A percentile compares a stretch with the other conserved stretches of the same genome.
Conservation (phyloP, 768 basidiomycete species). For the Gyrodon lividus region DNA sequence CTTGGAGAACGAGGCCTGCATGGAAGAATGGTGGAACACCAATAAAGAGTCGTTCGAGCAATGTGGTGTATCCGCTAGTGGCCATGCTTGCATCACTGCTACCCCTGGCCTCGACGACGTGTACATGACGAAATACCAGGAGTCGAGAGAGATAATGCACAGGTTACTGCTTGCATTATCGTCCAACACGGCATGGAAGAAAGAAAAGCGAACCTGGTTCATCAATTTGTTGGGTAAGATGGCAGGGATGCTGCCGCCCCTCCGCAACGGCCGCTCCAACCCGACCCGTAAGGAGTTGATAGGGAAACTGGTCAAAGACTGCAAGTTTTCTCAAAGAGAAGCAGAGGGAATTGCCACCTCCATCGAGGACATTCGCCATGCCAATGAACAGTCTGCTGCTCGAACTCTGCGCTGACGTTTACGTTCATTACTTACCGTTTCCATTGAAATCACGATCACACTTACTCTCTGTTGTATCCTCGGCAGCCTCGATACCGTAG, state of each 20-base stretch:
- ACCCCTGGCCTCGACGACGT: conserved; percentile 21
- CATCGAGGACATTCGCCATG: conserved; percentile 11
- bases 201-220: conserved; percentile 19
- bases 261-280: neutral
- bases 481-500: too few relatives aligned
- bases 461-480: too few relatives aligned
- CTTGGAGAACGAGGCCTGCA: conserved; percentile 35
- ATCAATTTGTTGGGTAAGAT: conserved; percentile 18
- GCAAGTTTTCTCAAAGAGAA: conserved; percentile 17
- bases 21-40: conserved; percentile 39
- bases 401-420: too few relatives aligned
- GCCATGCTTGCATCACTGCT: conserved; percentile 43
- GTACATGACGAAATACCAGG: conserved; percentile 28
- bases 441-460: neutral
- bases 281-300: conserved; percentile 10
- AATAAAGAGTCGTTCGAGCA: conserved; percentile 33
- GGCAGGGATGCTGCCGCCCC: conserved; percentile 17
- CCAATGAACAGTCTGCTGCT: neutral
- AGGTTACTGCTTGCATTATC: conserved; percentile 13
- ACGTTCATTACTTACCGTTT: neutral
- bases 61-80: conserved; percentile 29
- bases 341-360: conserved; percentile 17
- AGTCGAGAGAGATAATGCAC: conserved; percentile 28
- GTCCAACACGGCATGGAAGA: conserved; percentile 13
- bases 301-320: conserved; percentile 12